Evolutionary conservation across 1,139 yeast species (phyloP), one percentile per base, ranked within the genome.

Genomic region (Insectozyma bohioensis): DNA sequence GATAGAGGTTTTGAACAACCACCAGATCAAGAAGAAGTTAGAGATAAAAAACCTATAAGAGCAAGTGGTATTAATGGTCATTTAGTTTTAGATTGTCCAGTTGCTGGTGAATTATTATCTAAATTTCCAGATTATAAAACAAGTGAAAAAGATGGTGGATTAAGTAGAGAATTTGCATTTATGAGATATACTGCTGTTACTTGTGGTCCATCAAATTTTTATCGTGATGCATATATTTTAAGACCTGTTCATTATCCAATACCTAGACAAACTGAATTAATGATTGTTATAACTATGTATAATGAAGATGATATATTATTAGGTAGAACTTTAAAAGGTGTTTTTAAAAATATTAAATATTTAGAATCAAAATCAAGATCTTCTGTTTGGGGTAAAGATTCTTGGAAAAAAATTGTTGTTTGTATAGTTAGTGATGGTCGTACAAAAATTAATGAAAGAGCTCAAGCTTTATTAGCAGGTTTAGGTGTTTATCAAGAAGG

Each of bases 101-200:
- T 69, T 12, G 75, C 75, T 4, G 63, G 70, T 14, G 74, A 67
- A 42, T 55, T 69, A 33, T 56, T 68, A 36, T 48, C 66, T 11
- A 69, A 68, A 38, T 69, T 65, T 39, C 74, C 70, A 12, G 73
- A 67, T 40, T 68, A 67, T 41, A 46, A 52, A 15, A 47, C 55
- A 3, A 53, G 45, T 5, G 52, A 48, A 16, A 58, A 59, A 36
- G 71, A 67, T 40, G 71, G 71, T 8, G 73, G 72, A 1, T 56
- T 67, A 34, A 55, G 68, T 8, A 53, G 75, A 52, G 75, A 69
- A 42, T 68, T 69, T 42, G 62, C 72, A 12, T 67, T 66, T 45
- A 68, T 69, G 75, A 57, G 75, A 52, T 69, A 69, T 47, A 65
- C 74, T 1, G 75, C 75, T 9, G 73, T 67, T 6, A 69, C 75